phyloP scores from a whole-genome alignment of 345 rosid species.

The Rhizophora mangle region DNA sequence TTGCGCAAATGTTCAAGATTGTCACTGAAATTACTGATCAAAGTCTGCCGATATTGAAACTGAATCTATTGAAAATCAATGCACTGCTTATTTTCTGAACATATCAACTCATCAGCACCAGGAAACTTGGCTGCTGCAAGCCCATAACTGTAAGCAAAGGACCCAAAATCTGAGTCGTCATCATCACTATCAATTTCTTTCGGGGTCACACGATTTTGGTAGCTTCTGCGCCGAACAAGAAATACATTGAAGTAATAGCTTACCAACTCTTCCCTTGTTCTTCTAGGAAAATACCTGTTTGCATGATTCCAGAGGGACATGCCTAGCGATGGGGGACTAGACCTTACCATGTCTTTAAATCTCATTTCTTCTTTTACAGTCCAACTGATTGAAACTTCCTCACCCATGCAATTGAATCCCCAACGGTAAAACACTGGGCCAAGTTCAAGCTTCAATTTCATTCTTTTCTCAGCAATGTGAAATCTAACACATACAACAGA shows the following conservation, averaged over 20 bases:
- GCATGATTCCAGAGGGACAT: slow-evolving; percentile 24
- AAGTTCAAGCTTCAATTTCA: slow-evolving; percentile 29
- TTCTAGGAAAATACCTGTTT: slow-evolving; percentile 18
- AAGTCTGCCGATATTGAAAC: neutral
- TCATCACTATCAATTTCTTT: slow-evolving; percentile 29
- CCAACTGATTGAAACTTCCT: slow-evolving; percentile 34
- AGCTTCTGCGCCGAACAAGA: slow-evolving; percentile 27
- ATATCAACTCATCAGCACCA: slow-evolving; percentile 38
- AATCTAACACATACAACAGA: slow-evolving; percentile 31
- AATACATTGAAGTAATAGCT: slow-evolving; percentile 33
- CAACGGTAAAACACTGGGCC: slow-evolving; percentile 25
- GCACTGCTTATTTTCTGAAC: slow-evolving; percentile 48
- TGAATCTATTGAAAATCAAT: slow-evolving; percentile 33
- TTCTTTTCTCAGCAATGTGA: slow-evolving; percentile 31
- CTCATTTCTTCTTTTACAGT: slow-evolving; percentile 20
- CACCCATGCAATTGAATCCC: slow-evolving; percentile 29
- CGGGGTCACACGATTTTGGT: slow-evolving; percentile 33
- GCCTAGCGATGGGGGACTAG: slow-evolving; percentile 20
- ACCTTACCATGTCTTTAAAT: slow-evolving; percentile 28
- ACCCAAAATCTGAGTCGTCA: slow-evolving; percentile 24
- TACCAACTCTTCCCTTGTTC: slow-evolving; percentile 21
- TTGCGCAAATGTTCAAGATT: neutral
- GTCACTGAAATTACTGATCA: neutral
- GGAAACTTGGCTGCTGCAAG: slow-evolving; percentile 31
- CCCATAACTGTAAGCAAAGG: slow-evolving; percentile 46